Conservation (phyloP, 2,329 filamentous ascomycete species). For the Aspergillus sp. region DNA sequence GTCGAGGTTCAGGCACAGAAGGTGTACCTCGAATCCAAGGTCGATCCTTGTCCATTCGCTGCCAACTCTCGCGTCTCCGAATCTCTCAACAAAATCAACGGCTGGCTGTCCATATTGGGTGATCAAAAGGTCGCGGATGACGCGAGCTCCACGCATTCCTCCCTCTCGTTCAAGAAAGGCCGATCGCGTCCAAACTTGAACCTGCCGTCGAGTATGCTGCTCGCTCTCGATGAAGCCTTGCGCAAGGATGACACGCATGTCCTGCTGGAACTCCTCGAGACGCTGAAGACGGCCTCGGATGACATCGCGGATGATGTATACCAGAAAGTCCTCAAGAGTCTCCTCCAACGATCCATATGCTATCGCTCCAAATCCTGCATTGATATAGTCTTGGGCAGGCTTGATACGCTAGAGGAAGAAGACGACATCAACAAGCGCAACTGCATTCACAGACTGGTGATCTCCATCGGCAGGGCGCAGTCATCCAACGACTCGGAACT, state of each 20-base stretch:
- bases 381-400: slow-evolving; percentile 56
- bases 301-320: slow-evolving; percentile 56
- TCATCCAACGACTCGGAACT: slow-evolving; percentile 46
- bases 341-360: slow-evolving; percentile 47
- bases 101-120: slow-evolving; percentile 76
- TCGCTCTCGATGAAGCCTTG: slow-evolving; percentile 33
- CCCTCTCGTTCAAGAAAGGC: slow-evolving; percentile 63
- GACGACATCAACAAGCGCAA: slow-evolving; percentile 93
- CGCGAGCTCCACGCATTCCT: slow-evolving; percentile 58
- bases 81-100: slow-evolving; percentile 65
- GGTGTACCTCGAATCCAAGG: slow-evolving; percentile 80
- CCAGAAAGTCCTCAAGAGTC: slow-evolving; percentile 44
- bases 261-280: slow-evolving; percentile 44
- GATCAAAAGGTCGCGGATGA: slow-evolving; percentile 72
- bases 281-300: slow-evolving; percentile 47
- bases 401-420: slow-evolving; percentile 68
- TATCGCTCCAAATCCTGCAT: slow-evolving; percentile 68
- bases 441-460: slow-evolving; percentile 83
- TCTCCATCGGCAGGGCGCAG: slow-evolving; percentile 74
- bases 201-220: slow-evolving; percentile 49
- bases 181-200: slow-evolving; percentile 67
- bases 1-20: slow-evolving; percentile 69
- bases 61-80: slow-evolving; percentile 55
- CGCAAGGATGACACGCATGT: slow-evolving; percentile 33
- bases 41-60: slow-evolving; percentile 79